Base-by-base conservation (phyloP, 768 basidiomycete species). In the Macrolepiota fuliginosa region DNA sequence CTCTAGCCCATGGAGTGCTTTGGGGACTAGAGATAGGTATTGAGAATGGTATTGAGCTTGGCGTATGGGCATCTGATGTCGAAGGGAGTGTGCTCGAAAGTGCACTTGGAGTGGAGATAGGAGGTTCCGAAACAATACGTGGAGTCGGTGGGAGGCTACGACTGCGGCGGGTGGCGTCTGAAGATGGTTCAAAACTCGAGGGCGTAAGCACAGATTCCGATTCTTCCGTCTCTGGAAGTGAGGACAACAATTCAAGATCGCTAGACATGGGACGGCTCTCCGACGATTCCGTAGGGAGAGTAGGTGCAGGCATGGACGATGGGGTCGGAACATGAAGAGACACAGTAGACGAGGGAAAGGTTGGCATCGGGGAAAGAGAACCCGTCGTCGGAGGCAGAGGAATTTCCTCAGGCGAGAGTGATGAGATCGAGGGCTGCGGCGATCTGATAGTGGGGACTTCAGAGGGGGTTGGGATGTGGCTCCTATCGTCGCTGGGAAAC, bases 1-100 rank as follows among this genome's bases (percentile, higher is more conserved):
- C 86, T 2, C 80, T 70, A 2, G 81, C 85, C 88, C 89, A 92
- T 67, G 54, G 64, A 22, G 70, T 74, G 63, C 68, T 79, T 63
- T 74, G 81, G 19, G 70, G 35, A 39, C 32, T 56, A n/a, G 64
- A 58, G 12, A 63, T 49, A 7, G 63, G 63, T n/a, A 63, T 63
- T 49, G 64, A 52, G 40, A 68, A 68, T 3, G 67, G 65, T 3
- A 69, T 40, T 6, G 66, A 65, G 36, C 67, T 62, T 54, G 65
- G 58, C 5, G 56, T 65, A 15, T 62, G 68, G 9, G 63, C 53
- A 17, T 60, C 60, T 17, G 65, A 63, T 6, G 69, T 65, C 1
- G 67, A 67, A 25, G 66, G 64, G 25, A 67, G 64, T 40, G 69
- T 65, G 27, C 67, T 64, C 50, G 69, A 68, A 4, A 68, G 40